Percentiles rank a stretch among this genome's conserved stretches.
These are phyloP conservation scores for Penicillium canariense DNA, from an alignment of 495 filamentous ascomycete genomes.

Conservation along the genomic window DNA sequence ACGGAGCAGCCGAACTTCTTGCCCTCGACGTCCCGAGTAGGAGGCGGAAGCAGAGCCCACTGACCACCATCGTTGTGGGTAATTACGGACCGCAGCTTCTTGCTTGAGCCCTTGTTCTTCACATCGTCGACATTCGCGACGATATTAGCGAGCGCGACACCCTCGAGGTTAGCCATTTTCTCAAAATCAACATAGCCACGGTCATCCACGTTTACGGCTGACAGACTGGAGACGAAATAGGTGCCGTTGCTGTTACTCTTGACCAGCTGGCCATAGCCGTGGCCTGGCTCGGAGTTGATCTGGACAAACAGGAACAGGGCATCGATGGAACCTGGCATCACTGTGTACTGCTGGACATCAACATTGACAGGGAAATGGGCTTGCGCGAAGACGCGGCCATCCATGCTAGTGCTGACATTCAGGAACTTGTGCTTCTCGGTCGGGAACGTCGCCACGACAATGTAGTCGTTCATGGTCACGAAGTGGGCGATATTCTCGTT, in stretches of 20 bases:
- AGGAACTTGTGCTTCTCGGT: constrained; percentile 63
- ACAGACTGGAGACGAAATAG: constrained; percentile 79
- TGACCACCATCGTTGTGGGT: constrained; percentile 93
- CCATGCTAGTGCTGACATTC: constrained; percentile 76
- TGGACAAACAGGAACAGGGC: constrained; percentile 90
- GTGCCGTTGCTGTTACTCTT: constrained; percentile 99
- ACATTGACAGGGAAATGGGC: constrained; percentile 84
- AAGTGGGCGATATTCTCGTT: constrained; percentile 75
- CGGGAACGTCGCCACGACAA: constrained; percentile 76
- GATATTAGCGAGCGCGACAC: constrained; percentile 81
- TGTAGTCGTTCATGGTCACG: constrained; percentile 91
- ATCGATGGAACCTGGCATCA: constrained; percentile 88
- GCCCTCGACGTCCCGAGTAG: constrained; percentile 62
- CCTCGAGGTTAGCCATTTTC: constrained; percentile 87
- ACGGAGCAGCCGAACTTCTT: constrained; percentile 67
- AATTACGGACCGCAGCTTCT: constrained; percentile 84
- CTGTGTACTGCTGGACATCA: constrained; percentile 77
- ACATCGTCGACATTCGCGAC: constrained; percentile 68
- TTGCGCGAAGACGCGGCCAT: constrained; percentile 76
- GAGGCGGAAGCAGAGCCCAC: constrained; percentile 74
- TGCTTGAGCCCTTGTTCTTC: constrained; percentile 59
- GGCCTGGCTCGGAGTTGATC: constrained; percentile 56
- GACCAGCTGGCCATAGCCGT: constrained; percentile 79
- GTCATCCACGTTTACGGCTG: constrained; percentile 72
- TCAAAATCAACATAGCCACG: constrained; percentile 89